Evolutionary conservation across 352 stramenopile species (phyloP).

Genomic region (Phytophthora lateralis): DNA sequence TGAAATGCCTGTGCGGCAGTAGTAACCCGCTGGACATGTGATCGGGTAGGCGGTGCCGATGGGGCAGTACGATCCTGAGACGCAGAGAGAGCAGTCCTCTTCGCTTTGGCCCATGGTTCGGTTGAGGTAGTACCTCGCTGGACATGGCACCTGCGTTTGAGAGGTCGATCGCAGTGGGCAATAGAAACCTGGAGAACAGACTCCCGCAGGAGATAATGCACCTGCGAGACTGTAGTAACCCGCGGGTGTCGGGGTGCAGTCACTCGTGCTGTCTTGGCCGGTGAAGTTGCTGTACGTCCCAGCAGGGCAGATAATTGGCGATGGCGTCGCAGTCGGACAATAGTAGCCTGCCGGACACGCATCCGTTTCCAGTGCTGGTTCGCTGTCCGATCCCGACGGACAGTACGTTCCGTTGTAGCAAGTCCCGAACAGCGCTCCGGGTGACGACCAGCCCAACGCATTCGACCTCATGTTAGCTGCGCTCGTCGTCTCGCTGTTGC

Average conservation of each 20-base stretch:
- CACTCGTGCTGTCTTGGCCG: conserved; percentile 70
- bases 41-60: conserved; percentile 65
- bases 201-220: conserved; percentile 56
- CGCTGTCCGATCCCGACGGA: conserved; percentile 59
- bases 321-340: conserved; percentile 71
- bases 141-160: conserved; percentile 77
- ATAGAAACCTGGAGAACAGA: conserved; percentile 83
- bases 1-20: conserved; percentile 85
- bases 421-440: conserved; percentile 65
- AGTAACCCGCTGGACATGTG: conserved; percentile 80
- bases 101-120: conserved; percentile 59
- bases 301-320: conserved; percentile 76
- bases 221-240: conserved; percentile 75
- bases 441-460: conserved; percentile 56
- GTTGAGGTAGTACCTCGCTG: conserved; percentile 78
- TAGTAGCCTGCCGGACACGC: conserved; percentile 85
- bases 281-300: conserved; percentile 88
- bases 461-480: conserved; percentile 65
- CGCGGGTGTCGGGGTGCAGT: conserved; percentile 76
- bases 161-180: conserved; percentile 77
- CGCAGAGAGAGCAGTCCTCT: conserved; percentile 77
- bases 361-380: conserved; percentile 72
- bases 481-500: conserved; percentile 70
- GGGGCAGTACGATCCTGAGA: conserved; percentile 73
- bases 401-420: conserved; percentile 92